Percentiles rank a stretch among this genome's conserved stretches.
phyloP scores from a whole-genome alignment of 176 grass and related monocot species.

The Triticum aestivum region DNA sequence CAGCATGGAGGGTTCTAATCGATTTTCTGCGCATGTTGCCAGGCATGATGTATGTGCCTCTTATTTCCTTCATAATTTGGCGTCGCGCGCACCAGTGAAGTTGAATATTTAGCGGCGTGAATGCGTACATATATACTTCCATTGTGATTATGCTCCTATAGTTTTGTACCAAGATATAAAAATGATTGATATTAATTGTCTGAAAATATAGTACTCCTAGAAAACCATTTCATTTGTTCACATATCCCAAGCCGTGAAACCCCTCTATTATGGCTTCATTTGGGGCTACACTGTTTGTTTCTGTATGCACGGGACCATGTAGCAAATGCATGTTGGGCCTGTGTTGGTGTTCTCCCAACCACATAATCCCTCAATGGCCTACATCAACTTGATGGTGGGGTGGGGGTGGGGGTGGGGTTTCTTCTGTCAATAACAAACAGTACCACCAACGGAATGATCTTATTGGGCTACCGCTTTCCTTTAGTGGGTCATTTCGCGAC shows the following conservation, averaged over 20 bases:
- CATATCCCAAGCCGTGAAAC: neutral
- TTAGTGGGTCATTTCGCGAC: conserved; percentile 30
- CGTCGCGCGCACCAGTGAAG: neutral
- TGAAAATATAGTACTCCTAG: neutral
- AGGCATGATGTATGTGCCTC: neutral
- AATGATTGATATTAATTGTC: neutral
- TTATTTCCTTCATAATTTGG: neutral
- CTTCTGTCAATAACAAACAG: neutral
- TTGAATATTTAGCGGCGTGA: neutral
- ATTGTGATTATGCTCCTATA: neutral
- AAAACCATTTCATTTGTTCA: neutral
- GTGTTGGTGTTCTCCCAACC: conserved; percentile 6
- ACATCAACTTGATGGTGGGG: conserved; percentile 27
- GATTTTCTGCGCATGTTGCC: neutral
- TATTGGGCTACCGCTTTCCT: conserved; percentile 5
- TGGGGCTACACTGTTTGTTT: neutral
- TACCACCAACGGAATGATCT: conserved; percentile 22
- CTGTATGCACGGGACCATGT: neutral
- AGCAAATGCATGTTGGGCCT: conserved; percentile 22
- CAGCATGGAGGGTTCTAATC: neutral
- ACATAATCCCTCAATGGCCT: conserved; percentile 32
- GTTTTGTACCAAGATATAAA: neutral
- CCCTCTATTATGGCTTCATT: neutral
- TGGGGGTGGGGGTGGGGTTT: neutral
- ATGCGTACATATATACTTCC: neutral